Conservation (phyloP, 768 basidiomycete genomes). For the Guyanaporus albipodus region DNA sequence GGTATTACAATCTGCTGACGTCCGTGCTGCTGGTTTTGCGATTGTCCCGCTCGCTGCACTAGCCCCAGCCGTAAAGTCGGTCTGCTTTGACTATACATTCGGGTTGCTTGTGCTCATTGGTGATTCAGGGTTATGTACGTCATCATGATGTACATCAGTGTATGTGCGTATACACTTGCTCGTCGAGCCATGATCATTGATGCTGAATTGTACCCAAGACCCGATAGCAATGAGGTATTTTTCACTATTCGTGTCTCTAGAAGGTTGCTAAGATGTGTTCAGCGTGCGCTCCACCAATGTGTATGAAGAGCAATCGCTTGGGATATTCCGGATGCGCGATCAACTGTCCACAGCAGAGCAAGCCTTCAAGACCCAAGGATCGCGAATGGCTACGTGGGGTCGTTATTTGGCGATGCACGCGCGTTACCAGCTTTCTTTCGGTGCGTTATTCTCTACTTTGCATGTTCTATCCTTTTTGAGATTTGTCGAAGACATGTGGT, state of each 20-base stretch:
- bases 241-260: neutral
- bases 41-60: constrained; percentile 70
- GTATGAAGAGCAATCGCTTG: constrained; percentile 91
- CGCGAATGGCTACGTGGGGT: constrained; percentile 65
- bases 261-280: constrained; percentile 1
- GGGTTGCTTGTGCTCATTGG: neutral
- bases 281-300: constrained; percentile 92
- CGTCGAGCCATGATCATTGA: neutral
- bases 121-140: constrained; percentile 70
- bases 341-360: constrained; percentile 45
- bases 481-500: constrained; percentile 83
- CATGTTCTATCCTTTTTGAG: neutral
- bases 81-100: constrained; percentile 5
- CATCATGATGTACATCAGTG: constrained; percentile 91
- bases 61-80: constrained; percentile 87
- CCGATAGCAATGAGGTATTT: constrained; percentile 76
- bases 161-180: constrained; percentile 50
- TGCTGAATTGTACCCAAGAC: constrained; percentile 37
- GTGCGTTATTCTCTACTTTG: constrained; percentile 37
- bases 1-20: constrained; percentile 73
- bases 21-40: constrained; percentile 84
- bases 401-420: constrained; percentile 79
- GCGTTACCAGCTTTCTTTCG: constrained; percentile 86
- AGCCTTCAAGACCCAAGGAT: constrained; percentile 41
- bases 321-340: constrained; percentile 58